A percentile compares a stretch with the other conserved stretches of the same genome.
These are phyloP conservation scores for Entomophthora muscae DNA, from an alignment of 371 early-diverging fungal genomes.

Conservation along the genomic window DNA sequence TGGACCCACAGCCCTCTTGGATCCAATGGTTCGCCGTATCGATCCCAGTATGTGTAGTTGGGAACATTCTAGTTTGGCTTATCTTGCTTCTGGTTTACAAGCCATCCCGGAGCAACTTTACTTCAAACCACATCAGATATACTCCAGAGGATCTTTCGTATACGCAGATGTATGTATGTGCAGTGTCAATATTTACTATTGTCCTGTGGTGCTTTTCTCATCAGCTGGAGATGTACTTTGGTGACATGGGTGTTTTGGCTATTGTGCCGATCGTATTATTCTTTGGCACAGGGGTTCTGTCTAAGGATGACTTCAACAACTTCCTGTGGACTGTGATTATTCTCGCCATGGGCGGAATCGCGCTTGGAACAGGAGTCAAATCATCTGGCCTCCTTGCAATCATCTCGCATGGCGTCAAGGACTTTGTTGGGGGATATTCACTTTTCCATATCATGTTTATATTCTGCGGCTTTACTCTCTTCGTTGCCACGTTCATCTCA, in stretches of 20 bases:
- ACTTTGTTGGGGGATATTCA: conserved; percentile 35
- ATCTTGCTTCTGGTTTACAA: conserved; percentile 53
- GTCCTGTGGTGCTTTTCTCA: conserved; percentile 75
- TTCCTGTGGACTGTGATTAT: conserved; percentile 88
- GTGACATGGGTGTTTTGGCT: conserved; percentile 87
- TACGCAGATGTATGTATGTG: conserved; percentile 51
- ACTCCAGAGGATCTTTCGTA: conserved; percentile 32
- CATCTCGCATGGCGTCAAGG: conserved; percentile 50
- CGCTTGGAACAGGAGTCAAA: conserved; percentile 81
- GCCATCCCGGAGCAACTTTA: conserved; percentile 23
- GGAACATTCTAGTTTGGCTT: conserved; percentile 61
- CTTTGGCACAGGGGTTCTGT: conserved; percentile 72
- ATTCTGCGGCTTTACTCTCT: conserved; percentile 44
- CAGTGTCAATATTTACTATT: conserved; percentile 51
- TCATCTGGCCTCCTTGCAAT: conserved; percentile 61
- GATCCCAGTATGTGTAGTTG: conserved; percentile 49
- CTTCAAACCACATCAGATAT: conserved; percentile 32
- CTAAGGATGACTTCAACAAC: conserved; percentile 88
- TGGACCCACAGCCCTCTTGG: conserved; percentile 76
- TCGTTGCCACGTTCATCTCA: conserved; percentile 73
- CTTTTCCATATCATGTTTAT: conserved; percentile 46
- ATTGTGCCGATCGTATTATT: conserved; percentile 80
- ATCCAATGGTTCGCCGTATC: conserved; percentile 64
- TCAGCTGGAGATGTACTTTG: conserved; percentile 45
- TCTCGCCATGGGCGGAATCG: conserved; percentile 87